Evolutionary conservation across 2,329 filamentous ascomycete species (phyloP).

Genomic region (Neocucurbitaria cava): DNA sequence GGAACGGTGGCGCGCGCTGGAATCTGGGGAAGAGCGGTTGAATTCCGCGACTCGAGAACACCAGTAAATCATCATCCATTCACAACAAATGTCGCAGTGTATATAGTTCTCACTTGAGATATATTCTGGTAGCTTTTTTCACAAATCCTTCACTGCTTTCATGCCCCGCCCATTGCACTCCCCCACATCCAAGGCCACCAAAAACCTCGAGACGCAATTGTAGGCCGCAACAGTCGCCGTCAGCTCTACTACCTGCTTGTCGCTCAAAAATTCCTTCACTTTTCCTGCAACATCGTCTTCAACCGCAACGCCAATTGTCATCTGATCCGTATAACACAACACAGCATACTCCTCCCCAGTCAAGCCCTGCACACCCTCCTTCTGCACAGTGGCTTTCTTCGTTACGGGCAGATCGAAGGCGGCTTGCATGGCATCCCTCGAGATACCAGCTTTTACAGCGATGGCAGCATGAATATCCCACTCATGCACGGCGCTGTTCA

Average conservation of each 20-base stretch:
- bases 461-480: constrained; percentile 79
- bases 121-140: neutral
- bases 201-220: constrained; percentile 83
- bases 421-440: constrained; percentile 64
- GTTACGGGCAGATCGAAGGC: constrained; percentile 39
- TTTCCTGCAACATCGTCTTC: constrained; percentile 69
- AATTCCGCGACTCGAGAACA: constrained; percentile 12
- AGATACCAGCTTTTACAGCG: constrained; percentile 65
- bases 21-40: constrained; percentile 27
- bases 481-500: constrained; percentile 85
- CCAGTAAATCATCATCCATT: neutral
- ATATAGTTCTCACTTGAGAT: neutral
- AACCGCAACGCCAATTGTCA: constrained; percentile 78
- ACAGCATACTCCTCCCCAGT: constrained; percentile 67
- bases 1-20: neutral
- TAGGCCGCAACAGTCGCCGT: constrained; percentile 81
- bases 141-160: constrained; percentile 41
- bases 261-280: constrained; percentile 67
- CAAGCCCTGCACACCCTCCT: constrained; percentile 48
- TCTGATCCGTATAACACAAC: constrained; percentile 78
- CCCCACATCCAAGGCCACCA: constrained; percentile 77
- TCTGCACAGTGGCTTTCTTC: constrained; percentile 17
- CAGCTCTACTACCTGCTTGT: constrained; percentile 79
- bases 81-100: neutral
- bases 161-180: constrained; percentile 49